Conservation (phyloP, 2,329 filamentous ascomycete species). For the Arthrinium puccinioides region DNA sequence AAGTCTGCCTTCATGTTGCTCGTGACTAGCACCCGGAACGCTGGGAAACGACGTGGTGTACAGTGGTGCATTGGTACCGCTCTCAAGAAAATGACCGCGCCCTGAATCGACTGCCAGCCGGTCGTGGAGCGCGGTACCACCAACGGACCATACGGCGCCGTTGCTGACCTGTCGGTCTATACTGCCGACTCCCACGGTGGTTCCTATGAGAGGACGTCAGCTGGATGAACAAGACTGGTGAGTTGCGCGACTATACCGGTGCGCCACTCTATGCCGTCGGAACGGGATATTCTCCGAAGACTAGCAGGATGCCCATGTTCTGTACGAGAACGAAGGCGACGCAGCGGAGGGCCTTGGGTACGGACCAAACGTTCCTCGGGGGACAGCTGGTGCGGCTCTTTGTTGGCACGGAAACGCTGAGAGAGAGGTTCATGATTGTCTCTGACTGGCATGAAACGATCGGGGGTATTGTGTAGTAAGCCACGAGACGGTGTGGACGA, state of each 20-base stretch:
- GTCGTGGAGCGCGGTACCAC: slow-evolving; percentile 58
- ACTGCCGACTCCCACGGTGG: slow-evolving; percentile 12
- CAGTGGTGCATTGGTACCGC: slow-evolving; percentile 66
- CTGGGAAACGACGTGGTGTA: slow-evolving; percentile 44
- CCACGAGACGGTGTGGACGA: no score
- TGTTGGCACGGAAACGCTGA: slow-evolving; percentile 40
- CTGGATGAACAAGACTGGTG: neutral
- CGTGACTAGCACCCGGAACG: slow-evolving; percentile 49
- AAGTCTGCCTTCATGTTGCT: slow-evolving; percentile 66
- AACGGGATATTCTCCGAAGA: slow-evolving; percentile 17
- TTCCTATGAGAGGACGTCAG: neutral
- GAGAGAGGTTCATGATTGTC: slow-evolving; percentile 23
- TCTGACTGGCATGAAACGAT: slow-evolving; percentile 45
- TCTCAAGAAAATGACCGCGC: slow-evolving; percentile 56
- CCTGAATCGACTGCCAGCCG: slow-evolving; percentile 53
- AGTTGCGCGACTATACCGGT: slow-evolving; percentile 19
- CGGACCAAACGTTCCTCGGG: slow-evolving; percentile 36
- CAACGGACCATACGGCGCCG: slow-evolving; percentile 71
- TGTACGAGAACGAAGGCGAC: no score
- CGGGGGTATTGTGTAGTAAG: no score
- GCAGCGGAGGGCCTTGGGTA: no score
- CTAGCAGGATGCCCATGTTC: no score
- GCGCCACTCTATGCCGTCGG: slow-evolving; percentile 18
- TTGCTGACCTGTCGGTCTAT: slow-evolving; percentile 45
- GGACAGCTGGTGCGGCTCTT: slow-evolving; percentile 33